Evolutionary conservation across 257 asterid species (phyloP), one percentile per base, ranked within the genome.

Genomic region (Ligustrum vulgare): DNA sequence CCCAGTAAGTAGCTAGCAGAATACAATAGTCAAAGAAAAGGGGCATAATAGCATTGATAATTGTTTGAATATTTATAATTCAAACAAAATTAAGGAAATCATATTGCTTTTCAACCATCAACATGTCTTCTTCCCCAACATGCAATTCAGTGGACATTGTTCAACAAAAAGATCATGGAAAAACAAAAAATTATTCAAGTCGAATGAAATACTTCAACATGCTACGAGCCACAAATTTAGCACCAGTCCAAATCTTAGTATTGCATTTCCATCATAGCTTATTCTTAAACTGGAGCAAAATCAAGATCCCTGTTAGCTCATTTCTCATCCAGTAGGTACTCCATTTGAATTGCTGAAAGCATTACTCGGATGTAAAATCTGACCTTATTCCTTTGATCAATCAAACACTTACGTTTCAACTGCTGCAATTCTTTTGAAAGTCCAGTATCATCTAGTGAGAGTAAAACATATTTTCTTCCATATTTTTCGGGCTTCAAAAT

Each of bases 341-440:
- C 64, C 67, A 60, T 60, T 25, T 25, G 33, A 9, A 11, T 60
- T 22, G 67, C 67, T 60, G 67, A 25, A 9, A n/a, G 13, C 15
- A 10, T 60, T 25, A 28, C 33, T 20, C 9, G 66, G 22, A 58
- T 8, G 33, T 9, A 58, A 58, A 22, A 58, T 18, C 12, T 71
- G 13, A 41, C 49, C 49, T 16, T 5, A 6, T 31, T 12, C 49
- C 74, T 72, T 73, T 16, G 37, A 33, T 69, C 22, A 23, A 71
- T 66, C 64, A 3, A 35, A 41, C 25, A 58, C 32, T 35, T 63
- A 69, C 72, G 51, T 63, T 70, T 69, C 80, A 54, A 45, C 33
- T 56, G 25, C 78, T 31, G 73, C 39, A 22, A 22, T 22, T 25
- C 13, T 60, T 60, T 39, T 39, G 1, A 11, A 39, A 39, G 4